These are phyloP conservation scores for Allium fistulosum DNA, from an alignment of 106 monocot genomes.

Conservation along the genomic window DNA sequence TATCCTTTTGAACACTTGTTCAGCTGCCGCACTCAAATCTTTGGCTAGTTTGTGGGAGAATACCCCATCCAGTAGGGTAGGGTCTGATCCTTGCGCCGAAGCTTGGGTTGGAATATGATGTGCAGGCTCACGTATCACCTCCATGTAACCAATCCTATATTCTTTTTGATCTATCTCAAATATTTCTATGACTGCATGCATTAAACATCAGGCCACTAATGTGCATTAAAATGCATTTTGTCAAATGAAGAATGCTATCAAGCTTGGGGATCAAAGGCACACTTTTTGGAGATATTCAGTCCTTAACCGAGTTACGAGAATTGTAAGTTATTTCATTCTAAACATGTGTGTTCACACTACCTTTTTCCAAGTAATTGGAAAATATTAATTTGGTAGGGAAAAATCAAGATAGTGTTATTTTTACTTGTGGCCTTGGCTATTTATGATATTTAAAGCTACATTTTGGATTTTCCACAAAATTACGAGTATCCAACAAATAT, in stretches of 20 bases:
- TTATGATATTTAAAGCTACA: too few species aligned
- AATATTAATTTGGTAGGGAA: too few species aligned
- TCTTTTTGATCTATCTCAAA: background rate
- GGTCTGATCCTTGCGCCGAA: slow-evolving; percentile 45
- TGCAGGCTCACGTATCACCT: slow-evolving; percentile 29
- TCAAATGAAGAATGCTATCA: slow-evolving; percentile 24
- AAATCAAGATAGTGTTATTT: too few species aligned
- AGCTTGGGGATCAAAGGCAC: slow-evolving; percentile 41
- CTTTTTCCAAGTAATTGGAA: too few species aligned
- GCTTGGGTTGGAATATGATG: slow-evolving; percentile 60
- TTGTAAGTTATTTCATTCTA: slow-evolving; percentile 22
- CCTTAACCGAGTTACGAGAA: too few species aligned
- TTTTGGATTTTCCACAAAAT: too few species aligned
- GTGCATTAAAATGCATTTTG: background rate
- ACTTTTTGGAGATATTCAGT: slow-evolving; percentile 29
- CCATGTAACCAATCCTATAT: slow-evolving; percentile 22
- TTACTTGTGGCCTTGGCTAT: too few species aligned
- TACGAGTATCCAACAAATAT: too few species aligned
- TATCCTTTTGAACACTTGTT: background rate
- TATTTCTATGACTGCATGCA: background rate
- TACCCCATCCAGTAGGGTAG: slow-evolving; percentile 40
- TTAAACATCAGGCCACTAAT: background rate
- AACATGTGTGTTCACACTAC: too few species aligned
- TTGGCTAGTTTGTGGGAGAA: slow-evolving; percentile 42
- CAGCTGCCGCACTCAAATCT: slow-evolving; percentile 26